Evolutionary conservation across 1,284 basidiomycete genomes (phyloP), one percentile per base, ranked within the genome.

Genomic region (Tilletia indica): DNA sequence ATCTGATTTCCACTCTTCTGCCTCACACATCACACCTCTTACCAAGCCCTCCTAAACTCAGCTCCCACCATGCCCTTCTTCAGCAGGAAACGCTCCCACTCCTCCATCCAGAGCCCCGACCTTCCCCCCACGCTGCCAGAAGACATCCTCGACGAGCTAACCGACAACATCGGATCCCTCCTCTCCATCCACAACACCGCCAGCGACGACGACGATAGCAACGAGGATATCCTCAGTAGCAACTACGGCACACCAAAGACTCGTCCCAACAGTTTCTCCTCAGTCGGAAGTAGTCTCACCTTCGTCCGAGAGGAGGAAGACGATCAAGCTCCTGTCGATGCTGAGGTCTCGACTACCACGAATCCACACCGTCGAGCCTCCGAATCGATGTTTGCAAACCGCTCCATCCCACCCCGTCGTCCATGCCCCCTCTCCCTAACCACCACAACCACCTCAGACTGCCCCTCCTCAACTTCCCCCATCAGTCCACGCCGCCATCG

Each of bases 1-100:
- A 12, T 31, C 14, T 25, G 21, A 6, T 58, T 12, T 14, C 21
- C 42, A 45, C 42, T 2, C 21, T 31, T 12, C 56, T 58, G n/a
- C 21, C 12, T 58, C 14, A 4, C 25, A 12, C 56, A 34, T 58
- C 25, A 6, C 56, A 14, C 56, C 21, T 19, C 56, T 34, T 58
- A 12, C 34, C 21, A 58, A 6, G 0, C 21, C 56, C 21, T 9
- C 34, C 56, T 16, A n/a, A 58, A 25, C 56, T 34, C 56, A 12
- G 25, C 56, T 21, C 4, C 11, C 21, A 58, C 25, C 56, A 58
- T 58, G 56, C 56, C 56, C 3, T 58, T 58, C 25, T 58, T 58
- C 56, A 58, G 34, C 56, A 58, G 34, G 56, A 58, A 58, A 58
- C 56, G 56, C 12, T 58, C 56, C 25, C 25, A 58, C 21, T 58